Evolutionary conservation across 768 basidiomycete species (phyloP), one percentile per base, ranked within the genome.

Genomic region (Pleurotus djamor): DNA sequence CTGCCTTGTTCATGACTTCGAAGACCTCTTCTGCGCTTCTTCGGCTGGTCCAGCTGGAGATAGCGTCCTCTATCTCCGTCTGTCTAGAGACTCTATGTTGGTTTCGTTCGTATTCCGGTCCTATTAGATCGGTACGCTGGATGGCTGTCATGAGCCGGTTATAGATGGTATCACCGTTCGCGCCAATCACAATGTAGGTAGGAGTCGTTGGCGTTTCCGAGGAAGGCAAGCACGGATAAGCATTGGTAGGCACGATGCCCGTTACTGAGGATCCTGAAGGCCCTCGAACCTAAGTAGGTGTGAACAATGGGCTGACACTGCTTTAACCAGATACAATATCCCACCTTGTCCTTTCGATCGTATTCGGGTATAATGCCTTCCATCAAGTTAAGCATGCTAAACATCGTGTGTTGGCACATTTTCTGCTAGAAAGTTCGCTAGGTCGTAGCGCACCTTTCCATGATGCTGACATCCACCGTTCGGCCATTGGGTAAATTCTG

Each of bases 321-420:
- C n/a, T 34, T 48, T n/a, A n/a, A 21, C 44, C 43, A 50, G 47
- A 58, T 45, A 48, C 21, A n/a, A 8, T 4, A 6, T 7, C 68
- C 45, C 62, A 85, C 86, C 72, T 85, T 87, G 59, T 82, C 82
- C 68, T 86, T 88, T 56, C 88, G 83, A 67, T 89, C 86, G 58
- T 86, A 89, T 69, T 88, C 88, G 9, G 88, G 88, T 50, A 89
- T 84, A 60, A 90, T 83, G 2, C 88, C 88, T 65, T 89, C 88
- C 88, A 89, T 90, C 50, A 88, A 71, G 65, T 88, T 90, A 4
- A 89, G 71, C 87, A 89, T 89, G 65, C 87, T 89, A 58, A 16
- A 10, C 16, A 47, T 1, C 2, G 45, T 2, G 2, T n/a, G 12
- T 4, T 43, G 51, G 48, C 8, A 37, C 48, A 35, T 52, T 10